Evolutionary conservation across 1,284 basidiomycete genomes (phyloP).

Genomic region (Tilletia setariae): DNA sequence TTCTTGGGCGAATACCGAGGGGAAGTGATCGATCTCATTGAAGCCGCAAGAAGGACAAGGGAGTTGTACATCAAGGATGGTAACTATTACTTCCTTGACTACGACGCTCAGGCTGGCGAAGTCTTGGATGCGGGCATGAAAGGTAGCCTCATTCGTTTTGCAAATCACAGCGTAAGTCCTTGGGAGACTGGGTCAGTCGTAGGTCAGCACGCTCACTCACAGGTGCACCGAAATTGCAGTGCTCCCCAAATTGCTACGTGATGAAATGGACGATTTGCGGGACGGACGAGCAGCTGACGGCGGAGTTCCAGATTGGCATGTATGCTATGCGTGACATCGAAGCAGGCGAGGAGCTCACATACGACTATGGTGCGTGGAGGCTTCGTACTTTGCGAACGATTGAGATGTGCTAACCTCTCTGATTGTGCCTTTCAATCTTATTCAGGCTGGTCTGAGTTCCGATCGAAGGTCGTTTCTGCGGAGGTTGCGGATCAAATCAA

Average conservation of each 20-base stretch:
- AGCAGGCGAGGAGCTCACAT: constrained; percentile 48
- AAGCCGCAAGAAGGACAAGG: constrained; percentile 37
- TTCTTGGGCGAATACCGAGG: constrained; percentile 51
- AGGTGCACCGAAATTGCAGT: not conserved
- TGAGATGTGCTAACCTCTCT: no score
- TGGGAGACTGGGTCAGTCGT: not conserved
- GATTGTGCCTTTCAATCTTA: not conserved
- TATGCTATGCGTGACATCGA: constrained; percentile 46
- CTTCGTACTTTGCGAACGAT: not conserved
- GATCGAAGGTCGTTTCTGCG: constrained; percentile 29
- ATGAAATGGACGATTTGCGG: constrained; percentile 50
- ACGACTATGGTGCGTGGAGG: constrained; percentile 35
- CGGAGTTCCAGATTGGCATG: constrained; percentile 48
- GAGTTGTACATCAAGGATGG: constrained; percentile 40
- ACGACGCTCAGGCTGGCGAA: constrained; percentile 47
- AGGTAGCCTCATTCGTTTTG: constrained; percentile 48
- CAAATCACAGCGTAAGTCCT: constrained; percentile 37
- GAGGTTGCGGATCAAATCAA: constrained; percentile 26
- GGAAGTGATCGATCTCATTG: constrained; percentile 42
- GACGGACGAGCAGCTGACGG: constrained; percentile 37
- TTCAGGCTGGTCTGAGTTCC: constrained; percentile 41
- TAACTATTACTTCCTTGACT: constrained; percentile 48
- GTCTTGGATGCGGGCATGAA: constrained; percentile 45
- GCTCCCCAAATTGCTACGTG: constrained; percentile 47
- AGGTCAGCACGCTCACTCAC: not conserved